Evolutionary conservation across 225 moss, liverwort and hornwort species (phyloP), one percentile per base, ranked within the genome.

Genomic region (Pseudisothecium myosuroides): DNA sequence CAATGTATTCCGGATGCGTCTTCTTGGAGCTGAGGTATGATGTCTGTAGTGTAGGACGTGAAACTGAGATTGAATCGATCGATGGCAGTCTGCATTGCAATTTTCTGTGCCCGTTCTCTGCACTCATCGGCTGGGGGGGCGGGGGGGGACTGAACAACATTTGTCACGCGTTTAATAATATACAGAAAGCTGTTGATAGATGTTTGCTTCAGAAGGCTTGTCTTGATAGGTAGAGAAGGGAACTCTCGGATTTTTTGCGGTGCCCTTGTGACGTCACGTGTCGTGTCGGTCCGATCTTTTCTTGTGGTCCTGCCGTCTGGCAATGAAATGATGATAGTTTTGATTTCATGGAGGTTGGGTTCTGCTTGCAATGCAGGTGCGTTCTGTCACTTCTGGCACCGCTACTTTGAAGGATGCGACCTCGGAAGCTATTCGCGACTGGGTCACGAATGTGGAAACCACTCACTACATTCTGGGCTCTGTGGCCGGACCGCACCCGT

Each of bases 391-490:
- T 92, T 90, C 98, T 55, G 98, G 98, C 75, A 98, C 98, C 31
- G 96, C 97, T 19, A 98, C 98, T 27, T 92, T 98, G 47, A 98
- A 98, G 78, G 98, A 98, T 83, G 98, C 98, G 54, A 97, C 97
- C 58, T 98, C 98, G 14, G 97, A 98, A 91, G 98, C 98, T 22
- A 98, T 98, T 89, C 93, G 98, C 43, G 98, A 98, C 89, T 98
- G 96, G 98, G 98, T 98, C 60, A 98, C 98, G 29, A 98, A 98
- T 83, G 96, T 98, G 76, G 98, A 97, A 91, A 92, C 96, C 31
- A 97, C 98, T 11, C 98, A 98, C 84, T 98, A 98, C 87, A 98
- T 98, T 93, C 93, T 98, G 77, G 98, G 98, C 65, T 98, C 98
- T 45, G 98, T 98, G 90, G 96, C 96, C 5, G 98, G 98, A 76